These are phyloP conservation scores for Solanum hybrid DNA, from an alignment of 305 asterid genomes.

Conservation along the genomic window DNA sequence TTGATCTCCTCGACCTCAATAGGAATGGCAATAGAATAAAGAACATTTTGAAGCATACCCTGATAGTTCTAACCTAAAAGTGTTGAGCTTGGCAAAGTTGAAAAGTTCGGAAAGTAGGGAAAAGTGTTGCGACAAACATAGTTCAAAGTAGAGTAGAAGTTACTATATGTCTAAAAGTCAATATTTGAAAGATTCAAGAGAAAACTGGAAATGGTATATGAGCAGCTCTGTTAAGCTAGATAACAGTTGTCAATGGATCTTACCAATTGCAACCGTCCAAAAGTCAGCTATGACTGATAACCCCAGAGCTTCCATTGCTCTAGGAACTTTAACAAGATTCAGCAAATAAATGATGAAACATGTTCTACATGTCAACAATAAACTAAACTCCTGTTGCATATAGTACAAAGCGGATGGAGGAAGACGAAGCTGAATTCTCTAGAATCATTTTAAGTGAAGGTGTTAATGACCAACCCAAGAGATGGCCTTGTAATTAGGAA, in stretches of 20 bases:
- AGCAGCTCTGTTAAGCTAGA: not conserved
- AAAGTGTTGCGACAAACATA: not conserved
- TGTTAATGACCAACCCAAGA: not conserved
- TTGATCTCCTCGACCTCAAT: not conserved
- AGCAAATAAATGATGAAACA: not conserved
- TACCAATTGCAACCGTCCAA: not conserved
- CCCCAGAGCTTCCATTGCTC: not conserved
- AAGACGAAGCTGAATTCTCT: not conserved
- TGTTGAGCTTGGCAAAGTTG: not conserved
- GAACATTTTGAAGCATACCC: not conserved
- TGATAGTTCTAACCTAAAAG: not conserved
- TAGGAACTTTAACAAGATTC: not conserved
- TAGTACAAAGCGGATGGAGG: not conserved
- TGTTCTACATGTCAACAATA: not conserved
- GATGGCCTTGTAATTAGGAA: not conserved
- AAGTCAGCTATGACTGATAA: not conserved
- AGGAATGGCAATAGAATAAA: not conserved
- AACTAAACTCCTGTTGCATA: not conserved
- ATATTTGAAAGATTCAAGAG: not conserved
- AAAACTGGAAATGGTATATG: not conserved
- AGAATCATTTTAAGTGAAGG: not conserved
- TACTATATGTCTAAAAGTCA: not conserved
- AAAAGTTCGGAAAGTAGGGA: not conserved
- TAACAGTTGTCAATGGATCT: not conserved
- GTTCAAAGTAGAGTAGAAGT: not conserved